Base-by-base conservation (phyloP, 2,329 filamentous ascomycete species). In the Karstenula rhodostoma region DNA sequence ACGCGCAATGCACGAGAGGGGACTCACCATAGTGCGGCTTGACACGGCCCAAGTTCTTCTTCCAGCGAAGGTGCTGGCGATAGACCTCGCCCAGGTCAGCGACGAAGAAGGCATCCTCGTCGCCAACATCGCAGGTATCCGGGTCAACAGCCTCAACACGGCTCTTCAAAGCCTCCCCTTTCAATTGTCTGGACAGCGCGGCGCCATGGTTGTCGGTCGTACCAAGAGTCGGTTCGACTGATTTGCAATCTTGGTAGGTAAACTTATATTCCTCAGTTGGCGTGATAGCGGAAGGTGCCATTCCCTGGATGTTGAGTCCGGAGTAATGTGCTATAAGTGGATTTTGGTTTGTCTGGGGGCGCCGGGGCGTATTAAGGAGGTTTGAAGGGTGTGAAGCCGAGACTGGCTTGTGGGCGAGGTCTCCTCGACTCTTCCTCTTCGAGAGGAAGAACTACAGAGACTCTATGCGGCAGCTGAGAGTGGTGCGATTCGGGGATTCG, bases 391-490 rank as follows among this genome's bases (percentile, higher is more conserved):
- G 92, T 91, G 87, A 92, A 90, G 89, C 90, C 92, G 87, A 91
- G 86, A 86, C 86, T 90, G 87, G 90, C 89, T 88, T 91, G 75
- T 74, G 78, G 92, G 90, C 93, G 91, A 93, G 92, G 92, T 90
- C 93, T 94, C 90, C 91, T 93, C 91, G 93, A 97, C 93, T 95
- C 95, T 96, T 94, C 95, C 95, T 94, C 94, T 82, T 84, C 85
- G 85, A 95, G 94, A 97, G 94, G 94, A 98, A 98, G 94, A 96
- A 94, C 91, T 91, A 89, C 87, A 88, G 88, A 90, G 90, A 88
- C 88, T 92, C 93, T 98, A 99, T 99, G 94, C 95, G 95, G 95
- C 95, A 98, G 94, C 92, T 96, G 91, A 87, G 84, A 82, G 81
- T 83, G 82, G 82, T 86, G 81, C 80, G 86, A 82, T 78, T 83